phyloP scores from a whole-genome alignment of 352 stramenopile species.

The Phytophthora macrochlamydospora region DNA sequence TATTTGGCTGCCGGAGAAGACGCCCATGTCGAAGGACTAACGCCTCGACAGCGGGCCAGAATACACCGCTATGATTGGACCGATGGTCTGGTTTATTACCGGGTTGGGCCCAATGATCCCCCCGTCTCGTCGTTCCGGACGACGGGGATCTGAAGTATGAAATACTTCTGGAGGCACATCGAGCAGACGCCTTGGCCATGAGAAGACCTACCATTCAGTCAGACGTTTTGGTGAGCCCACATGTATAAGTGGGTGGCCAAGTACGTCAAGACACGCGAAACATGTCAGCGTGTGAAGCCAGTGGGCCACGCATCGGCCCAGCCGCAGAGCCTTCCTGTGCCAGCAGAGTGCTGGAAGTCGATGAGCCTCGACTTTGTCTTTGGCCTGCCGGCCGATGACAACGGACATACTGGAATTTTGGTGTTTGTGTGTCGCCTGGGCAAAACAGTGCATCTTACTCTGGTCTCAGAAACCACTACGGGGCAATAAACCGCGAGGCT shows the following conservation, averaged over 20 bases:
- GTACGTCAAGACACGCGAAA: conserved; percentile 21
- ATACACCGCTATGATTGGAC: background rate
- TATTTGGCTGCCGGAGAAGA: background rate
- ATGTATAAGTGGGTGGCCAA: conserved; percentile 29
- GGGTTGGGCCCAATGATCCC: background rate
- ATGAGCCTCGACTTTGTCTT: conserved; percentile 28
- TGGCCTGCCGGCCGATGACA: conserved; percentile 9
- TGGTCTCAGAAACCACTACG: conserved; percentile 4
- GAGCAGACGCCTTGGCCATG: conserved; percentile 15
- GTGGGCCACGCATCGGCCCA: background rate
- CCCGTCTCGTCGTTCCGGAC: conserved; percentile 4
- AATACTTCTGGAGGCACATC: conserved; percentile 18
- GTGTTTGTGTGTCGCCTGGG: conserved; percentile 38
- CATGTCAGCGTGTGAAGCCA: conserved; percentile 23
- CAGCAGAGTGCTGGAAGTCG: conserved; percentile 30
- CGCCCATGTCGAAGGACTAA: background rate
- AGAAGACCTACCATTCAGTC: conserved; percentile 24
- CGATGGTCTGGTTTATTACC: background rate
- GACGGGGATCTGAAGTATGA: conserved; percentile 30
- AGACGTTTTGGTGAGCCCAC: conserved; percentile 19
- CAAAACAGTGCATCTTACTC: conserved; percentile 32
- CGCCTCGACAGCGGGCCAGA: background rate
- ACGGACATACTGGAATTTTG: conserved; percentile 20
- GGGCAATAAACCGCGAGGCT: conserved; percentile 15
- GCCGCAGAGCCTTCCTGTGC: conserved; percentile 13